Conservation (phyloP, 805 yeast genomes). For the Yarrowia keelungensis region DNA sequence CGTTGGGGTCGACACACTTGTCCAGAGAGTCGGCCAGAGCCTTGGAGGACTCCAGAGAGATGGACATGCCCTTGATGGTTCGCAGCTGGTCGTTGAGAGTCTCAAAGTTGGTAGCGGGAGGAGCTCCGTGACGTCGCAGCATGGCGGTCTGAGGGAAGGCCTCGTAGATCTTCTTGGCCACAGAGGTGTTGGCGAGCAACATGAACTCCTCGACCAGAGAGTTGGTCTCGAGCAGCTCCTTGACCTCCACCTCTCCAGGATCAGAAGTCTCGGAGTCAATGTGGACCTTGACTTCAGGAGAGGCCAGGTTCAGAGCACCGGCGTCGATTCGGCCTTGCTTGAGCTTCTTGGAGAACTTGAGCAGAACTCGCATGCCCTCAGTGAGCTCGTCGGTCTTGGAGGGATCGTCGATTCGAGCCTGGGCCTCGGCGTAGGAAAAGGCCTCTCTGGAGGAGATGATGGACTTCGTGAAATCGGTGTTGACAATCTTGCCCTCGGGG, state of each 20-base stretch:
- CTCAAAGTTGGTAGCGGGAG: conserved; percentile 94
- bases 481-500: conserved; percentile 80
- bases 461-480: conserved; percentile 81
- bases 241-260: conserved; percentile 93
- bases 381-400: conserved; percentile 83
- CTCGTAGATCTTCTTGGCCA: conserved; percentile 89
- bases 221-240: conserved; percentile 85
- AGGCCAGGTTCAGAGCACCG: conserved; percentile 95
- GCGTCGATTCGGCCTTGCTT: conserved; percentile 87
- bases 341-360: conserved; percentile 79
- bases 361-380: conserved; percentile 81
- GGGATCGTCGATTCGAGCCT: conserved; percentile 82
- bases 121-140: conserved; percentile 98
- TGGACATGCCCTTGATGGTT: conserved; percentile 73
- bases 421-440: conserved; percentile 93
- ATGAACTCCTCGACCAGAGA: conserved; percentile 97
- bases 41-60: conserved; percentile 84
- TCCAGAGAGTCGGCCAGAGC: conserved; percentile 94
- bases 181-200: conserved; percentile 96
- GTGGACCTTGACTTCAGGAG: conserved; percentile 97
- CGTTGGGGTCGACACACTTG: conserved; percentile 79
- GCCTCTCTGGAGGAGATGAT: conserved; percentile 92
- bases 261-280: conserved; percentile 97
- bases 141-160: conserved; percentile 97
- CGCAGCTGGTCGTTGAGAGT: conserved; percentile 85